Base-by-base conservation (phyloP, 495 filamentous ascomycete species). In the Penicillium angulare region DNA sequence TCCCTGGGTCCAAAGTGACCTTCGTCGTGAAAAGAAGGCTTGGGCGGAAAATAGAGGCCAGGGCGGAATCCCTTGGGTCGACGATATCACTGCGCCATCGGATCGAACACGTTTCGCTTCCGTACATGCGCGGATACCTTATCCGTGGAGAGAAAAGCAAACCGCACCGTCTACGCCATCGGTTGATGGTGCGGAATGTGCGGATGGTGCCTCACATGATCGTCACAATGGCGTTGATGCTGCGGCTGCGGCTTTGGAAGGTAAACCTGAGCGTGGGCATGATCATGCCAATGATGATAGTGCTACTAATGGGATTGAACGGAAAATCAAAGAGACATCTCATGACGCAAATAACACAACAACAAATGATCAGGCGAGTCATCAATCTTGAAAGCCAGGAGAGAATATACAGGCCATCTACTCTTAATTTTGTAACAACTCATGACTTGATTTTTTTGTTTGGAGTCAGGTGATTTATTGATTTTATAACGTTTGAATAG, bases 1-100 rank as follows among this genome's bases (percentile, higher is more conserved):
- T 23, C 62, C 73, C 3, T 91, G 86, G 84, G 83, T 89, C 0
- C 79, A 83, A 48, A 75, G 73, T 42, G 78, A 76, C 41, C 69
- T 93, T 16, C 67, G 75, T 24, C 63, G 75, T 8, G 88, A 93
- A 64, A 83, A 85, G 63, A 69, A 74, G 35, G 64, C 72, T 5
- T 91, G 87, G 87, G 57, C 54, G n/a, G 59, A 68, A 21, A 66
- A 69, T 38, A 58, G 60, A 9, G 67, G 57, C 9, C 69, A 72
- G 50, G 68, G 68, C 17, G 72, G 71, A 10, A 66, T 71, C 40
- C 67, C 45, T 8, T 77, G 63, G 49, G 63, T 59, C 10, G 73
- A 77, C 47, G 70, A 77, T 34, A 63, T 69, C 31, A 51, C 56
- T 13, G 72, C 69, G 17, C 68, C 72, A 2, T 64, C 58, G 20